phyloP scores from a whole-genome alignment of 352 stramenopile genomes.

The Globisporangium paddicum region DNA sequence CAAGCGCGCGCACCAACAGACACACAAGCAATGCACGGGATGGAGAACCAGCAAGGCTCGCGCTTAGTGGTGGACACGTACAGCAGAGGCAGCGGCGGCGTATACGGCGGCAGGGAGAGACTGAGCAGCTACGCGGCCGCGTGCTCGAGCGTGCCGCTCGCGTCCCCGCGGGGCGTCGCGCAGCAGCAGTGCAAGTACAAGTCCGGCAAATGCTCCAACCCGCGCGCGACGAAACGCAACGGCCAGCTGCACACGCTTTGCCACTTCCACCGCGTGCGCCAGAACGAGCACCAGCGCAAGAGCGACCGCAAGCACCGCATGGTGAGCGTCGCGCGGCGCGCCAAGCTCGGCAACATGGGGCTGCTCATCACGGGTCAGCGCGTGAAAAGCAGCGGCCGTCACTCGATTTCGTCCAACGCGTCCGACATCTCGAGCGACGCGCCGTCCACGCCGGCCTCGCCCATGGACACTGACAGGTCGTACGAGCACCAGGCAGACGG shows the following conservation, averaged over 20 bases:
- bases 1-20: background rate
- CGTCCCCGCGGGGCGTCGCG: constrained; percentile 32
- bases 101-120: constrained; percentile 3
- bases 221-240: constrained; percentile 81
- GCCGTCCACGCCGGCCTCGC: constrained; percentile 26
- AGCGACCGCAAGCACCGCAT: constrained; percentile 86
- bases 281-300: constrained; percentile 86
- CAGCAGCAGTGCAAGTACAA: constrained; percentile 81
- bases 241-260: constrained; percentile 81
- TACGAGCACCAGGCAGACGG: constrained; percentile 10
- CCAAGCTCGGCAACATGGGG: constrained; percentile 66
- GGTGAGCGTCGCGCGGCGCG: constrained; percentile 63
- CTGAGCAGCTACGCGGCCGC: background rate
- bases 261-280: constrained; percentile 76
- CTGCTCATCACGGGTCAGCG: constrained; percentile 21
- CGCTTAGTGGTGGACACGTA: constrained; percentile 1
- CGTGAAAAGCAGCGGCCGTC: background rate
- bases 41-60: constrained; percentile 11
- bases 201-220: constrained; percentile 81
- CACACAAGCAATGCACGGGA: constrained; percentile 2
- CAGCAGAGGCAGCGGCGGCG: constrained; percentile 1
- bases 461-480: constrained; percentile 23
- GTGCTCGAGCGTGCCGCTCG: constrained; percentile 9
- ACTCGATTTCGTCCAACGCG: constrained; percentile 23
- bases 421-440: constrained; percentile 30